Conservation (phyloP, 1,284 basidiomycete species). For the Ustilago bromivora region DNA sequence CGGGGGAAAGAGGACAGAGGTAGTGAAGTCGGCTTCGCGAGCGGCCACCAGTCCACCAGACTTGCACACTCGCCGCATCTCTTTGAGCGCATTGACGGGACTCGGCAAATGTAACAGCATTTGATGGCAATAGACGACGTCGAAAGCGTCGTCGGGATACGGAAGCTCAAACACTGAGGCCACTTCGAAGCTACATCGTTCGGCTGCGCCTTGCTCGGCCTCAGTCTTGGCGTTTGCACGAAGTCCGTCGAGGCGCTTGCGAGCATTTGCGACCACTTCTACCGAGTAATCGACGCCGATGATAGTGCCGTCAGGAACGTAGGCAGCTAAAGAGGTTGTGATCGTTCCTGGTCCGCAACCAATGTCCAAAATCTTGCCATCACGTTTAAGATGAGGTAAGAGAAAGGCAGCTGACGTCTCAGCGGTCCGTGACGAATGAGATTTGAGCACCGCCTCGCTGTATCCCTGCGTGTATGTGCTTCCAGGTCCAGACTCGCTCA, state of each 20-base stretch:
- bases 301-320: constrained; percentile 31
- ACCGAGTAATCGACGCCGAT: constrained; percentile 34
- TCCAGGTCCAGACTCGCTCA: constrained; percentile 1
- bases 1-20: constrained; percentile 18
- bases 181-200: constrained; percentile 21
- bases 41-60: constrained; percentile 32
- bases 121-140: constrained; percentile 43
- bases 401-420: constrained; percentile 40
- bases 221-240: background rate
- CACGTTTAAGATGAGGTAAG: constrained; percentile 23
- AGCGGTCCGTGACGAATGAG: constrained; percentile 42
- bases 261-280: constrained; percentile 30
- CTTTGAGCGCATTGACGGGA: constrained; percentile 24
- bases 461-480: constrained; percentile 44
- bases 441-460: constrained; percentile 32
- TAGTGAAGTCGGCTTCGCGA: constrained; percentile 32
- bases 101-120: constrained; percentile 41
- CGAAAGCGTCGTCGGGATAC: constrained; percentile 28
- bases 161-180: constrained; percentile 40
- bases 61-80: constrained; percentile 47
- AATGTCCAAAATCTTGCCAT: constrained; percentile 32
- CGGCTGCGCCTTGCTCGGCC: background rate
- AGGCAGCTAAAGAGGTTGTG: constrained; percentile 29
- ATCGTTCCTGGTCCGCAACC: constrained; percentile 49
- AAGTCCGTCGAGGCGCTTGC: constrained; percentile 16